phyloP scores from a whole-genome alignment of 352 stramenopile species.

The Pythium periplocum region DNA sequence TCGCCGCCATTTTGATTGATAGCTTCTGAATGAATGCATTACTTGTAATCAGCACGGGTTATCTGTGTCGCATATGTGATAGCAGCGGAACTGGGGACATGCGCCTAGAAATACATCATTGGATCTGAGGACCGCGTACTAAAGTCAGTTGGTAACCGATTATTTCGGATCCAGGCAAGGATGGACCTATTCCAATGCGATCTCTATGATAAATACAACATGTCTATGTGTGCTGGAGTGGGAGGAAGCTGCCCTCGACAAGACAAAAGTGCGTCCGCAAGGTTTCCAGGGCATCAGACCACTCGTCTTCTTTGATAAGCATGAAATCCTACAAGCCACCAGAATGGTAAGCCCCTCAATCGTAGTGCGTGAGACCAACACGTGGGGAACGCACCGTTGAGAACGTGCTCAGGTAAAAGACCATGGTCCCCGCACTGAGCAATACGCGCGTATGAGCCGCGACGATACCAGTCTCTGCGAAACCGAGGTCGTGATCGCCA shows the following conservation, averaged over 20 bases:
- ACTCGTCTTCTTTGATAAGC: conserved; percentile 58
- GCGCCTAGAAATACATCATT: too few species aligned
- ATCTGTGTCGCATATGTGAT: too few species aligned
- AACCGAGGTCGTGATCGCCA: conserved; percentile 41
- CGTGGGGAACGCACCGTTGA: conserved; percentile 23
- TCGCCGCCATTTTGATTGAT: too few species aligned
- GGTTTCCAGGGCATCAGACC: conserved; percentile 32
- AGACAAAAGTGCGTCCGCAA: conserved; percentile 31
- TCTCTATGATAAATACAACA: too few species aligned
- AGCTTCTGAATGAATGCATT: too few species aligned
- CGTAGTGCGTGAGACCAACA: too few species aligned
- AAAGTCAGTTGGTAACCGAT: too few species aligned
- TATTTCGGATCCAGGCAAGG: too few species aligned
- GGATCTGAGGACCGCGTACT: too few species aligned
- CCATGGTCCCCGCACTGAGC: conserved; percentile 34
- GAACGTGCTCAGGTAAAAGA: conserved; percentile 57
- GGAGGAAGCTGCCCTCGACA: conserved; percentile 30
- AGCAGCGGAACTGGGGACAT: too few species aligned
- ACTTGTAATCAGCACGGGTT: too few species aligned
- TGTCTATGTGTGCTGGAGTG: conserved; percentile 4
- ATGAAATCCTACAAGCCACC: conserved; percentile 33
- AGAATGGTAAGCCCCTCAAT: background rate
- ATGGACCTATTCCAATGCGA: too few species aligned
- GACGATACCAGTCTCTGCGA: conserved; percentile 45
- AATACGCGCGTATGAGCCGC: conserved; percentile 41